Evolutionary conservation across 352 stramenopile genomes (phyloP).

Genomic region (Pythium aquatile): DNA sequence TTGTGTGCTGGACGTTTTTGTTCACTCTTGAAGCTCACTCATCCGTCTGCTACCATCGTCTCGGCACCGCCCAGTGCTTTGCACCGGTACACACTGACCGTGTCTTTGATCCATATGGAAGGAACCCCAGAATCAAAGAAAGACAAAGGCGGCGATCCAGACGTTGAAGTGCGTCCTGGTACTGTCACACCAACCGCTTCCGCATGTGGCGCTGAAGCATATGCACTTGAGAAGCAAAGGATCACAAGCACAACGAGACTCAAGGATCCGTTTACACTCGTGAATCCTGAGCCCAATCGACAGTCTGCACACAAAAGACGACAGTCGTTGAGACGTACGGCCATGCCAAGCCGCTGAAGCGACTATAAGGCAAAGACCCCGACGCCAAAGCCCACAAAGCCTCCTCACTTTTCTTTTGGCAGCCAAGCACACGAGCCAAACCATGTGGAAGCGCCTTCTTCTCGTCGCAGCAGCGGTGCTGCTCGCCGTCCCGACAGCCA

Average conservation of each 20-base stretch:
- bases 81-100: too few relatives aligned
- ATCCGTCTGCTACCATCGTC: neutral
- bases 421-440: neutral
- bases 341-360: too few relatives aligned
- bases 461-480: neutral
- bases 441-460: neutral
- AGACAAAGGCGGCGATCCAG: neutral
- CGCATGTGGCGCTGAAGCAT: neutral
- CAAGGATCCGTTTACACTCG: too few relatives aligned
- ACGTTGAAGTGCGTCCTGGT: neutral
- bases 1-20: too few relatives aligned
- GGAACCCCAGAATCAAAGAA: neutral
- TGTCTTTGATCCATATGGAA: too few relatives aligned
- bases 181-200: neutral
- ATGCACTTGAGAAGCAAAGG: neutral
- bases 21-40: neutral
- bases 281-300: too few relatives aligned
- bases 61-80: neutral
- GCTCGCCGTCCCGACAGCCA: neutral
- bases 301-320: too few relatives aligned
- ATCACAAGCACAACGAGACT: too few relatives aligned
- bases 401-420: neutral
- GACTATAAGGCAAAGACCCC: too few relatives aligned
- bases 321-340: too few relatives aligned
- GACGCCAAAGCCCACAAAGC: too few relatives aligned